Base-by-base conservation (phyloP, 2,329 filamentous ascomycete species). In the Ophiobolus disseminans region DNA sequence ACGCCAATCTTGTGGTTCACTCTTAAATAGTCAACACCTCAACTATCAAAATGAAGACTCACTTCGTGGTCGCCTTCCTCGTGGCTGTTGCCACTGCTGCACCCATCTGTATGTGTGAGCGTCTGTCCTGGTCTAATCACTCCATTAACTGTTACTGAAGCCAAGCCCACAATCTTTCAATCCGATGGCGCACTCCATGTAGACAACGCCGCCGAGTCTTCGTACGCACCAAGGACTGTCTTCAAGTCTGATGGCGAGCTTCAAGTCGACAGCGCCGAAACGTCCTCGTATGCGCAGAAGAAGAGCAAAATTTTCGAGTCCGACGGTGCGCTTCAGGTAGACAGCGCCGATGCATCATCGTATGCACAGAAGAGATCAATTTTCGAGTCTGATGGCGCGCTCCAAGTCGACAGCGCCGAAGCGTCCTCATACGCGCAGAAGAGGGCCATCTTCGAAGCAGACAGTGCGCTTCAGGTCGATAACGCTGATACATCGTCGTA, bases 281-380 rank as follows among this genome's bases (percentile, higher is more conserved):
- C 42, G 13, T 45, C 31, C 31, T 45, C 32, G 13, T 45, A 45
- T 16, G 42, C 42, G 26, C 34, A 45, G 22, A 40, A 16, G 23
- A 21, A 26, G 14, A 11, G 4, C n/a, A n/a, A n/a, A n/a, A 10
- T 40, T 11, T 40, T 30, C 22, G 14, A 17, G 14, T 40, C 21
- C 9, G 38, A 28, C 21, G 22, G 38, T 19, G 38, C 16, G 38
- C 38, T 40, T 14, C 38, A 40, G 26, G 38, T 40, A 13, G 38
- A 40, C 21, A 30, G 21, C 23, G 23, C 23, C 11, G 16, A 11
- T 22, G 17, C 16, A 6, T 37, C 34, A 13, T 37, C 34, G 2
- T 37, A 37, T 21, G 34, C 34, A n/a, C 17, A 20, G 13, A 37
- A 17, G 34, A 17, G 6, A 13, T n/a, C n/a, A n/a, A 40, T 40